Evolutionary conservation across 1,139 yeast species (phyloP), one percentile per base, ranked within the genome.

Genomic region (Arxiozyma telluris): DNA sequence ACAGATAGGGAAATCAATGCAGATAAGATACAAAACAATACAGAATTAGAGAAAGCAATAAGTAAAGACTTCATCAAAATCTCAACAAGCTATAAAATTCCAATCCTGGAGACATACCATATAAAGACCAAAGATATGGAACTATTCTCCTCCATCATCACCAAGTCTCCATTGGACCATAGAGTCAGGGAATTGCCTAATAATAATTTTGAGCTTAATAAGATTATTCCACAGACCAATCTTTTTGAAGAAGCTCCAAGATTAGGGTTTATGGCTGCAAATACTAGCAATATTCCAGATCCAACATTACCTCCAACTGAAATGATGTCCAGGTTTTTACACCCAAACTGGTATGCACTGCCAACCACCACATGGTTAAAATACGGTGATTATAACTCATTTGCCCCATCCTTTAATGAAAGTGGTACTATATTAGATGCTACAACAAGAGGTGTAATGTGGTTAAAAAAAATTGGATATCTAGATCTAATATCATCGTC

Each of bases 301-400:
- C 87, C 91, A 3, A 79, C 84, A 1, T 68, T 77, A 34, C 78
- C 82, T 7, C 84, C 88, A 1, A 78, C 87, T 1, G 87, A 84
- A 59, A 78, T 89, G 55, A 74, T 89, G 69, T 77, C 80, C 51
- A 81, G 80, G 55, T 87, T 87, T 65, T 77, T 85, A 61, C 96
- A 90, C 68, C 96, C 97, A 17, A 87, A 86, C 57, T 87, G 95
- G 87, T 84, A 84, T 60, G 83, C 89, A 9, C 73, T 91, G 51
- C 88, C 94, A 8, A 78, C 87, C 7, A 84, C 96, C 0, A 81
- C 82, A 51, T 93, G 97, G 97, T 72, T 91, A 53, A 78, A 79
- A 52, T 83, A 84, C 52, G 83, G 83, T 51, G 78, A 77, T 11
- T 80, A 78, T 57, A 77, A 78, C 54, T 80, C 89, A 15, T 91